A percentile compares a stretch with the other conserved stretches of the same genome.
Evolutionary conservation across 768 basidiomycete genomes (phyloP).

Genomic region (Calocybe indica): DNA sequence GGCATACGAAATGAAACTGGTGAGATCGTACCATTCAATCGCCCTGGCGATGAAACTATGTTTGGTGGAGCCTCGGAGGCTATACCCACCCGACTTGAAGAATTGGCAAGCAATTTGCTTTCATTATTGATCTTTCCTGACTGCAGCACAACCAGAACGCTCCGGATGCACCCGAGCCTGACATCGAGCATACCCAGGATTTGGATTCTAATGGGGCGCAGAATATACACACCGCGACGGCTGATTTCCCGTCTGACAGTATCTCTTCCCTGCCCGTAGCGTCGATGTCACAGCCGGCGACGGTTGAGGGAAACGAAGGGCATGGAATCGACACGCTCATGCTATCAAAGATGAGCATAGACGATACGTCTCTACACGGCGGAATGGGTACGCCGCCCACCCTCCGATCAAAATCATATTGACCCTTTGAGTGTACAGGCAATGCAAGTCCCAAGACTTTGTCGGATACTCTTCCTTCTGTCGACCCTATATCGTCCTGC

Average conservation of each 20-base stretch:
- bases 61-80: conserved; percentile 46
- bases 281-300: conserved; percentile 9
- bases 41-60: conserved; percentile 30
- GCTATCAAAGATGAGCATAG: conserved; percentile 20
- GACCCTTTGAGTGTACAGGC: background rate
- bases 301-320: conserved; percentile 8
- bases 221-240: too few relatives aligned
- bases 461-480: conserved; percentile 3
- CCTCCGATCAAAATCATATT: background rate
- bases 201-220: background rate
- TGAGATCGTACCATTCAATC: conserved; percentile 35
- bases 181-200: conserved; percentile 43
- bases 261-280: background rate
- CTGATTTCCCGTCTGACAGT: too few relatives aligned
- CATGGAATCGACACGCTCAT: conserved; percentile 33
- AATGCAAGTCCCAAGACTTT: background rate
- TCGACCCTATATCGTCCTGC: conserved; percentile 37
- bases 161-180: conserved; percentile 5
- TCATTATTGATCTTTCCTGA: background rate
- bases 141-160: conserved; percentile 6
- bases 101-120: conserved; percentile 38
- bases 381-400: conserved; percentile 41
- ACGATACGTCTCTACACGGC: conserved; percentile 25
- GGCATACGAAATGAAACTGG: conserved; percentile 57
- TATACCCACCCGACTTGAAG: conserved; percentile 48